phyloP scores from a whole-genome alignment of 352 stramenopile species.

The Phytophthora nicotianae region DNA sequence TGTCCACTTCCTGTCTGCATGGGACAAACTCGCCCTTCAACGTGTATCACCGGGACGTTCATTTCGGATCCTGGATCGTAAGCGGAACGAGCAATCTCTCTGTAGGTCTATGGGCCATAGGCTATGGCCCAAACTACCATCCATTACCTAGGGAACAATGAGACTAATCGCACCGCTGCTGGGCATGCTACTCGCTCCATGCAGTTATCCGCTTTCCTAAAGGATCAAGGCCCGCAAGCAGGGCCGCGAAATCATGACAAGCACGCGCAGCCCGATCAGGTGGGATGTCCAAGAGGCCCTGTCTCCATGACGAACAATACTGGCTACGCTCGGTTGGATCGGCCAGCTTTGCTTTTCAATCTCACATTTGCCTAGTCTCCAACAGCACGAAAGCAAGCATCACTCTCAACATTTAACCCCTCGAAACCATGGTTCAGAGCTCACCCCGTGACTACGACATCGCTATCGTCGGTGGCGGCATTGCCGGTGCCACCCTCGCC shows the following conservation, averaged over 20 bases:
- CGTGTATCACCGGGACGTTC: constrained; percentile 19
- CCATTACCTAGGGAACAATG: constrained; percentile 5
- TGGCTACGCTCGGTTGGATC: constrained; percentile 1
- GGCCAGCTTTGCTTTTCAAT: constrained; percentile 12
- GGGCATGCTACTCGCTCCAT: no score
- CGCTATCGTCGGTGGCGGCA: constrained; percentile 36
- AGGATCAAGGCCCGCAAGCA: constrained; percentile 21
- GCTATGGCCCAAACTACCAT: constrained; percentile 1
- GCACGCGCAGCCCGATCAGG: not conserved
- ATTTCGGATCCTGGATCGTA: constrained; percentile 19
- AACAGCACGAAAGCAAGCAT: constrained; percentile 10
- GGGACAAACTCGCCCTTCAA: constrained; percentile 3
- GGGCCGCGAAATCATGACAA: constrained; percentile 18
- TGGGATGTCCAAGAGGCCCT: constrained; percentile 1
- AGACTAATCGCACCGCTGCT: not conserved
- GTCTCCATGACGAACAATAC: constrained; percentile 16
- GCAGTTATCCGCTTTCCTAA: not conserved
- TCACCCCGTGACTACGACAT: constrained; percentile 34
- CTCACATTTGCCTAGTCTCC: constrained; percentile 17
- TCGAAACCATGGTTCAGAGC: constrained; percentile 24
- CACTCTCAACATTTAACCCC: not conserved
- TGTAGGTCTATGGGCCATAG: not conserved
- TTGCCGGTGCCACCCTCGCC: constrained; percentile 36
- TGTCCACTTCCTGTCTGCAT: constrained; percentile 8
- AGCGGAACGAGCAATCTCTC: constrained; percentile 20